Conservation (phyloP, 768 basidiomycete genomes). For the Cystobasidiopsis lactophilus region DNA sequence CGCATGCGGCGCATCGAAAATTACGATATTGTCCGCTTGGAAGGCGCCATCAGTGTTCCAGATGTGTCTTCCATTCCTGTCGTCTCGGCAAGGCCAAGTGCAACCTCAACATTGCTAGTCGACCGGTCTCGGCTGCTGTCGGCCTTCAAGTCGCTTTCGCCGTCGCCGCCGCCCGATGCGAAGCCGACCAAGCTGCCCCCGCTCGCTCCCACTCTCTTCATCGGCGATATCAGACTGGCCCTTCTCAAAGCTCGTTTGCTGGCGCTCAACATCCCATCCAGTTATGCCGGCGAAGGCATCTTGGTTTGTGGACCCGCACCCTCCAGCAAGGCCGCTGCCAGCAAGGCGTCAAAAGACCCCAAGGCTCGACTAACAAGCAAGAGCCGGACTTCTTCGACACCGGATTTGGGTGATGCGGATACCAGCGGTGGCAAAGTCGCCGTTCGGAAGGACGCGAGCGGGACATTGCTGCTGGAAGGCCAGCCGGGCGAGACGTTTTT, state of each 20-base stretch:
- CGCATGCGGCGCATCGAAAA: conserved; percentile 68
- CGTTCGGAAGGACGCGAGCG: conserved; percentile 65
- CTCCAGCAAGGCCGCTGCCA: conserved; percentile 3
- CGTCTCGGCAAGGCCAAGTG: conserved; percentile 29
- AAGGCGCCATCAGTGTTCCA: conserved; percentile 63
- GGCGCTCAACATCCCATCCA: conserved; percentile 57
- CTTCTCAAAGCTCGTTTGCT: conserved; percentile 61
- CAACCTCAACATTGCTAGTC: background rate
- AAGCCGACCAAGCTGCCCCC: conserved; percentile 27
- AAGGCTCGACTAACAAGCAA: conserved; percentile 32
- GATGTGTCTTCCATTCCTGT: conserved; percentile 73
- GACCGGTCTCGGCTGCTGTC: background rate
- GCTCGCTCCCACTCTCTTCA: conserved; percentile 79
- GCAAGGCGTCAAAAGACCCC: background rate
- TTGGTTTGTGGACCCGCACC: conserved; percentile 43
- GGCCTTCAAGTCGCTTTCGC: background rate
- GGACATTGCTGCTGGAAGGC: conserved; percentile 73
- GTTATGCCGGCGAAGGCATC: conserved; percentile 92
- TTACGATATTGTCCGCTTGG: conserved; percentile 82
- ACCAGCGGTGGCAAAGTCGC: conserved; percentile 35
- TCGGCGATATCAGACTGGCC: conserved; percentile 86
- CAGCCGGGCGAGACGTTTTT: conserved; percentile 73
- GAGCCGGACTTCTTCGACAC: conserved; percentile 14
- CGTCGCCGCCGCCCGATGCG: background rate
- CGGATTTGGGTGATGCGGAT: conserved; percentile 14